Evolutionary conservation across 1,284 basidiomycete genomes (phyloP), one percentile per base, ranked within the genome.

Genomic region (Neotropicomus parvogracilis): DNA sequence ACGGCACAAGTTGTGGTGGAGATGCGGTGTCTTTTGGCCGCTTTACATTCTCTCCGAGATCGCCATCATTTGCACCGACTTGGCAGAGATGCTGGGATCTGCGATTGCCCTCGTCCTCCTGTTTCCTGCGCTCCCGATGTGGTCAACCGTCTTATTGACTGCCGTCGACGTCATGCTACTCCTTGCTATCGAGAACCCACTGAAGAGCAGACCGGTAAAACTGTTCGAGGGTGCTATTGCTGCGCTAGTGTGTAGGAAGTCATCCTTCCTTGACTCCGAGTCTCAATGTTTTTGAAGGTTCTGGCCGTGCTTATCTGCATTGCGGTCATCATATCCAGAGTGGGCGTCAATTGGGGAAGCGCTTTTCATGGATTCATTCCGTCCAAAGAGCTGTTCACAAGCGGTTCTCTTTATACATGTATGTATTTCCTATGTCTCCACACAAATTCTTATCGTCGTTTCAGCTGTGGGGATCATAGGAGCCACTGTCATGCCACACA

Each of bases 401-500:
- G 73, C 1, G 79, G 80, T 14, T 80, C 84, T 8, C 70, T 97
- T 2, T 98, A 97, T 65, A 84, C 85, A 8, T 87, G 90, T 86
- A 62, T 43, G 77, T 49, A 19, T 17, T 31, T 8, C 10, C 36
- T 29, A 7, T 38, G 17, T 17, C 21, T 40, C 14, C 10, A 8
- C 44, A 38, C 24, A 11, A 5, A 14, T 41, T n/a, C 42, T 59
- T 21, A 53, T 36, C 32, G 27, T 45, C 40, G n/a, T 53, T 43
- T 33, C 57, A 89, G 87, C 88, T 21, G 86, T 91, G 37, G 90
- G 91, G 46, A 85, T 91, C 50, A 64, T 91, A 11, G 89, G 90
- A 17, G 88, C 89, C 2, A 92, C 89, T 0, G 82, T 91, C 36
- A 93, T 85, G 94, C 94, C 95, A 0, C 95, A 97, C 65, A 86